Percentiles rank a stretch among this genome's conserved stretches.
phyloP scores from a whole-genome alignment of 371 early-diverging fungal genomes.

The Mortierella sp. region DNA sequence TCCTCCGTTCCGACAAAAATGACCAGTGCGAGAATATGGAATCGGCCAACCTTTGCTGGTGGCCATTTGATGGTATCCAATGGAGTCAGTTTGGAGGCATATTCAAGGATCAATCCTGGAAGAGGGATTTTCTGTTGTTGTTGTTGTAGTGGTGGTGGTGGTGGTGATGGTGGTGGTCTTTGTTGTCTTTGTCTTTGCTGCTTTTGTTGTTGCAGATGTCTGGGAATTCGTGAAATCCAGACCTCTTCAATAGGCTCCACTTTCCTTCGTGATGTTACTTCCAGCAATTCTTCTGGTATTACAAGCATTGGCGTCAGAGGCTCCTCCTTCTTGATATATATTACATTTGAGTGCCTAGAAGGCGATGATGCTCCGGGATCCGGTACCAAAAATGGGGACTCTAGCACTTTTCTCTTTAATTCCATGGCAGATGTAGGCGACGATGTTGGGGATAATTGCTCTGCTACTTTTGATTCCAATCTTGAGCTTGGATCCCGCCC shows the following conservation, averaged over 20 bases:
- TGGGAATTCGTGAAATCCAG: background rate
- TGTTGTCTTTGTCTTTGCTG: background rate
- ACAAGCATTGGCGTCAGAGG: constrained; percentile 1
- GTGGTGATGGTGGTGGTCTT: background rate
- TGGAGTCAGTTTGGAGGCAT: constrained; percentile 22
- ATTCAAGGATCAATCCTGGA: constrained; percentile 12
- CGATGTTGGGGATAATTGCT: background rate
- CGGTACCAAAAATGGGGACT: background rate
- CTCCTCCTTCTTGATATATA: constrained; percentile 16
- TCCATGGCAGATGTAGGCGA: background rate
- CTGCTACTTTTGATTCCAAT: background rate
- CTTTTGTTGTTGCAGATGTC: no score
- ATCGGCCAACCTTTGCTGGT: constrained; percentile 25
- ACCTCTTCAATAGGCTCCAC: background rate
- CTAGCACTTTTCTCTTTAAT: no score
- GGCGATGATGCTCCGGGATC: background rate
- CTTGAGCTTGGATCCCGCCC: no score
- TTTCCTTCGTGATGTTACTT: no score
- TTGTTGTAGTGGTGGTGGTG: no score
- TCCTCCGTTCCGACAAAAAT: constrained; percentile 22
- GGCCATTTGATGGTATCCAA: constrained; percentile 34
- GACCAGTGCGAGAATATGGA: constrained; percentile 24
- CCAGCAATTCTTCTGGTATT: background rate
- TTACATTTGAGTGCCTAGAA: background rate
- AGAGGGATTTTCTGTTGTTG: constrained; percentile 17